Conservation (phyloP, 2,329 filamentous ascomycete genomes). For the Sphaceloma murrayae region DNA sequence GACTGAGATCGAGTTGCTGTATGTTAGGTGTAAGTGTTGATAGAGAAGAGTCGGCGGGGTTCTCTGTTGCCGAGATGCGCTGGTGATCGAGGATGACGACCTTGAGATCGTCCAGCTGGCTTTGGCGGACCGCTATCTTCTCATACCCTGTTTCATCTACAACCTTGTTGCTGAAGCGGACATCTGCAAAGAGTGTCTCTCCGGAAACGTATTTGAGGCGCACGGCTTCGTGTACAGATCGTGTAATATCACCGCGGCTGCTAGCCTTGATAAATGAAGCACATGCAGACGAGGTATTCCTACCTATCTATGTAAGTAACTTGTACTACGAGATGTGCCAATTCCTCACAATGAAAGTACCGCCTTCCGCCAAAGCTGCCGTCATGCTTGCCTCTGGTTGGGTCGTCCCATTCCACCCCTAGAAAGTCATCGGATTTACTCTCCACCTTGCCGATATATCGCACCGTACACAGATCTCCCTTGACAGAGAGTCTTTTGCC, state of each 20-base stretch:
- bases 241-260: conserved; percentile 56
- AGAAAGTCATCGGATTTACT: conserved; percentile 76
- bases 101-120: conserved; percentile 65
- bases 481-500: conserved; percentile 76
- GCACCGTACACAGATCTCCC: conserved; percentile 68
- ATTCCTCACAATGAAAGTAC: conserved; percentile 68
- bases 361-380: conserved; percentile 67
- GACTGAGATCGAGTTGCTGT: conserved; percentile 72
- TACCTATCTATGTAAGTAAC: not conserved
- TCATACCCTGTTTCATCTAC: conserved; percentile 93
- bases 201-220: conserved; percentile 70
- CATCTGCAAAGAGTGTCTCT: conserved; percentile 39
- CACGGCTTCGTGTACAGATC: conserved; percentile 70
- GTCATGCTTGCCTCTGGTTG: conserved; percentile 77
- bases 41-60: conserved; percentile 43
- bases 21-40: conserved; percentile 52
- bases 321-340: conserved; percentile 1
- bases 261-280: conserved; percentile 81
- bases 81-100: conserved; percentile 75
- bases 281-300: conserved; percentile 43
- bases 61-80: conserved; percentile 23
- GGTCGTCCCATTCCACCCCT: conserved; percentile 94
- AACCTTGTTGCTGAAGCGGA: conserved; percentile 69
- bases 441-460: conserved; percentile 67
- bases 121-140: conserved; percentile 74